These are phyloP conservation scores for Rhodotorula sp. DNA, from an alignment of 1,284 basidiomycete species.

Conservation along the genomic window DNA sequence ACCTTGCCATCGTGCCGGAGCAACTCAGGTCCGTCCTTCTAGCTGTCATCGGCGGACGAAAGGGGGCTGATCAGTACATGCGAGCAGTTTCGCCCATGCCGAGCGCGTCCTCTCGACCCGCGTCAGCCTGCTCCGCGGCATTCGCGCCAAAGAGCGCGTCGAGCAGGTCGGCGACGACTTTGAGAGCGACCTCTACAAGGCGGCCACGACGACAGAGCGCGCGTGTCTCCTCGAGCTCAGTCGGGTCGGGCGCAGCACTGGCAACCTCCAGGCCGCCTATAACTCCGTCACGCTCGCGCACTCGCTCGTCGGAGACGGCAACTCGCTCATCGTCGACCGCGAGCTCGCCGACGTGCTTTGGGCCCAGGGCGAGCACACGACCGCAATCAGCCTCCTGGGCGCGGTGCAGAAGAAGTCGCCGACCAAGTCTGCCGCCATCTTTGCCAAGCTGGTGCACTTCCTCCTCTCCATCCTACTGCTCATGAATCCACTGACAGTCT, in stretches of 20 bases:
- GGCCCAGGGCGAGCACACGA: constrained; percentile 77
- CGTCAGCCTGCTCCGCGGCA: constrained; percentile 74
- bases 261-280: constrained; percentile 76
- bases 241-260: constrained; percentile 68
- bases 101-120: constrained; percentile 81
- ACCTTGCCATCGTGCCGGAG: neutral
- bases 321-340: constrained; percentile 61
- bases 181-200: constrained; percentile 58
- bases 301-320: constrained; percentile 57
- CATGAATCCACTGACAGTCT: neutral
- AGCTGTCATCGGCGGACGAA: too few relatives aligned
- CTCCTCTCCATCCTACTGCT: neutral
- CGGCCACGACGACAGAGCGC: constrained; percentile 67
- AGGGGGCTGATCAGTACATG: neutral
- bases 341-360: constrained; percentile 91
- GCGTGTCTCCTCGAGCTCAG: constrained; percentile 72
- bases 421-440: constrained; percentile 13
- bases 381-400: constrained; percentile 65
- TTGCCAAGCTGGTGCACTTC: constrained; percentile 61
- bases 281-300: constrained; percentile 80
- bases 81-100: constrained; percentile 68
- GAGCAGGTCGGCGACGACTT: constrained; percentile 70
- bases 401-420: constrained; percentile 4
- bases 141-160: constrained; percentile 64
- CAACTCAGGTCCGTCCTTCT: constrained; percentile 6